phyloP scores from a whole-genome alignment of 805 yeast species.

The Starmerella roubikii region DNA sequence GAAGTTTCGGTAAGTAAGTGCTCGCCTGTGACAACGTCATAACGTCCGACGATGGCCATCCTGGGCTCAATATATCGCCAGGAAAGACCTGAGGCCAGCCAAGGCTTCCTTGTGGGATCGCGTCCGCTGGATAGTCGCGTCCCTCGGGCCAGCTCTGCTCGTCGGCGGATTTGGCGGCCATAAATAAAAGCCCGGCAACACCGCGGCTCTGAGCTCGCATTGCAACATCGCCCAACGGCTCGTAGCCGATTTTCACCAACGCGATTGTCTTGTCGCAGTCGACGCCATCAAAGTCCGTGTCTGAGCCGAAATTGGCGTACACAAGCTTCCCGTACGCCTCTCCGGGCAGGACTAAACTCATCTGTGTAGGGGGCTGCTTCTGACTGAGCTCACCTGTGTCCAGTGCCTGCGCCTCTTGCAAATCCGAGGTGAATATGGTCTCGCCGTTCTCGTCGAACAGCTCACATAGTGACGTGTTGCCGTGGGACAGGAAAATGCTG shows the following conservation, averaged over 20 bases:
- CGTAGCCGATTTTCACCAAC: conserved; percentile 46
- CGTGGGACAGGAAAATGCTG: conserved; percentile 52
- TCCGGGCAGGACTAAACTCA: conserved; percentile 51
- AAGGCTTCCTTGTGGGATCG: conserved; percentile 35
- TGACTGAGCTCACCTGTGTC: conserved; percentile 20
- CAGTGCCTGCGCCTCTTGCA: conserved; percentile 26
- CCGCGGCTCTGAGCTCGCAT: conserved; percentile 42
- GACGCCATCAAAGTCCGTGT: conserved; percentile 34
- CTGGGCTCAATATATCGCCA: conserved; percentile 74
- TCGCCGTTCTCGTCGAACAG: conserved; percentile 16
- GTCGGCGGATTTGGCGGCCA: conserved; percentile 30
- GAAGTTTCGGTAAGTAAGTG: conserved; percentile 54
- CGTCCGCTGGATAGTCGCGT: conserved; percentile 29
- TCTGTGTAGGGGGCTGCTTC: conserved; percentile 22
- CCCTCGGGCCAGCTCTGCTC: conserved; percentile 24
- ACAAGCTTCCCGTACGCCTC: conserved; percentile 40
- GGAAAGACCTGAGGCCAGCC: conserved; percentile 41
- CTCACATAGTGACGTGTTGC: conserved; percentile 30
- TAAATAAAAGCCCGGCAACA: conserved; percentile 55
- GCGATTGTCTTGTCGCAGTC: conserved; percentile 39
- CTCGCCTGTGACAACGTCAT: conserved; percentile 33
- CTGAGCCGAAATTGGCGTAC: conserved; percentile 55
- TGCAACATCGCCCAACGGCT: conserved; percentile 38
- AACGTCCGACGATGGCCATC: conserved; percentile 41
- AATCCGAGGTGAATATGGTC: conserved; percentile 29